Evolutionary conservation across 192 early-diverging fungal species (phyloP).

Genomic region (Coemansia sp.): DNA sequence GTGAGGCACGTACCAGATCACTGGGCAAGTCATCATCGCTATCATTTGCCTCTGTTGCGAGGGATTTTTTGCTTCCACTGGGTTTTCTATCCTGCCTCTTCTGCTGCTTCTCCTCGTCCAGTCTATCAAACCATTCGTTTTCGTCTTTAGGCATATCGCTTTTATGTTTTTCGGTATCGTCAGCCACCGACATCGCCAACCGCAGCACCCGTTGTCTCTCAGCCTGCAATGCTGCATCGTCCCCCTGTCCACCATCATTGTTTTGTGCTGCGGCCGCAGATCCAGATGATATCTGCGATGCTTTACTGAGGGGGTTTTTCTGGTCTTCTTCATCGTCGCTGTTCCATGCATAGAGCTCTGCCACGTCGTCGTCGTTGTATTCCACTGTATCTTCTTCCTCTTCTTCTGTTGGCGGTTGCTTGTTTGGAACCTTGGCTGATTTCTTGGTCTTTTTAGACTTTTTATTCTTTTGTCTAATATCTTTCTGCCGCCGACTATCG

Average conservation of each 20-base stretch:
- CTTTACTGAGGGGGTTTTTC: neutral
- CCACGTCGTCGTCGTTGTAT: slow-evolving; percentile 31
- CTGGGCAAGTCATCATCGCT: slow-evolving; percentile 40
- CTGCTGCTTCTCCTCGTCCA: slow-evolving; percentile 22
- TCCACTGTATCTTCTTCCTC: neutral
- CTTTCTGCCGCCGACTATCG: neutral
- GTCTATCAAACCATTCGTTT: slow-evolving; percentile 35
- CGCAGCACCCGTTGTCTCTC: slow-evolving; percentile 32
- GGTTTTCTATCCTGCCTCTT: slow-evolving; percentile 17
- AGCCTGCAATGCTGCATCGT: neutral
- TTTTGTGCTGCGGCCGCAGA: neutral
- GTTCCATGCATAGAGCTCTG: slow-evolving; percentile 47
- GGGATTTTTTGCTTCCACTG: neutral
- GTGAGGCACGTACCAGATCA: slow-evolving; percentile 14
- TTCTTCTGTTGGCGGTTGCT: slow-evolving; percentile 10
- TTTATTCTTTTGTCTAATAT: neutral
- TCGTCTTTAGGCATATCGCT: slow-evolving; percentile 30
- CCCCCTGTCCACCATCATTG: no score
- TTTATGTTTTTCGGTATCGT: slow-evolving; percentile 8
- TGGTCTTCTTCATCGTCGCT: slow-evolving; percentile 3
- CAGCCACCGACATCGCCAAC: slow-evolving; percentile 35
- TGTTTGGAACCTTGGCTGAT: neutral
- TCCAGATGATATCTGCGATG: neutral
- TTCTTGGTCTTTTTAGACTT: slow-evolving; percentile 2
- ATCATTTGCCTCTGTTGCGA: slow-evolving; percentile 11